phyloP scores from a whole-genome alignment of 495 filamentous ascomycete species.

The Oleoguttula mirabilis region DNA sequence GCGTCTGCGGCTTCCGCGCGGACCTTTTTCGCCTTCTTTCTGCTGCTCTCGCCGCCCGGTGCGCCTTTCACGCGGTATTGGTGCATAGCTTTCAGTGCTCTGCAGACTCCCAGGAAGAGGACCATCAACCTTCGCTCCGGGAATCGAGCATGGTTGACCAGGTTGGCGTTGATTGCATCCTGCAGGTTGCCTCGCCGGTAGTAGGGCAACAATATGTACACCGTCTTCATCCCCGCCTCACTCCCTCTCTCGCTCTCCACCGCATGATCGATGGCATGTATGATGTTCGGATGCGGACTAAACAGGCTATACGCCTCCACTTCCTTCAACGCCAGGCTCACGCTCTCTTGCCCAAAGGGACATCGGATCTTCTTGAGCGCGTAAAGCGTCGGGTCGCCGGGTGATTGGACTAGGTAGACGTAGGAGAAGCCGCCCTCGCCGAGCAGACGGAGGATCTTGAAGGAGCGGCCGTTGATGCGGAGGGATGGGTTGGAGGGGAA shows the following conservation, averaged over 20 bases:
- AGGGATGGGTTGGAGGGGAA: slow-evolving; percentile 87
- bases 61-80: slow-evolving; percentile 59
- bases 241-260: slow-evolving; percentile 47
- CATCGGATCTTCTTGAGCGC: slow-evolving; percentile 97
- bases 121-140: slow-evolving; percentile 81
- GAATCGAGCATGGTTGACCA: slow-evolving; percentile 92
- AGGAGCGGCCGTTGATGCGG: slow-evolving; percentile 87
- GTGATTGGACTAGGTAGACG: slow-evolving; percentile 95
- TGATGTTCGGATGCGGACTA: slow-evolving; percentile 68
- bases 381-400: slow-evolving; percentile 63
- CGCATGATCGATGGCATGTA: slow-evolving; percentile 77
- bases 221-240: slow-evolving; percentile 67
- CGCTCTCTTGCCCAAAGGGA: slow-evolving; percentile 92
- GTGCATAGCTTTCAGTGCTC: slow-evolving; percentile 81
- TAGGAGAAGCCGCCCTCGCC: slow-evolving; percentile 85
- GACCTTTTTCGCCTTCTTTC: slow-evolving; percentile 46
- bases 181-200: slow-evolving; percentile 90
- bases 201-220: slow-evolving; percentile 92
- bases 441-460: slow-evolving; percentile 85
- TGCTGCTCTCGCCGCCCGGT: slow-evolving; percentile 39
- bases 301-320: slow-evolving; percentile 95
- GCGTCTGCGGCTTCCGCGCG: slow-evolving; percentile 47
- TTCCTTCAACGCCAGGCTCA: slow-evolving; percentile 85
- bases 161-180: slow-evolving; percentile 95
- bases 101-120: slow-evolving; percentile 82